phyloP scores from a whole-genome alignment of 768 basidiomycete genomes.

The Paxillus rubicundulus region DNA sequence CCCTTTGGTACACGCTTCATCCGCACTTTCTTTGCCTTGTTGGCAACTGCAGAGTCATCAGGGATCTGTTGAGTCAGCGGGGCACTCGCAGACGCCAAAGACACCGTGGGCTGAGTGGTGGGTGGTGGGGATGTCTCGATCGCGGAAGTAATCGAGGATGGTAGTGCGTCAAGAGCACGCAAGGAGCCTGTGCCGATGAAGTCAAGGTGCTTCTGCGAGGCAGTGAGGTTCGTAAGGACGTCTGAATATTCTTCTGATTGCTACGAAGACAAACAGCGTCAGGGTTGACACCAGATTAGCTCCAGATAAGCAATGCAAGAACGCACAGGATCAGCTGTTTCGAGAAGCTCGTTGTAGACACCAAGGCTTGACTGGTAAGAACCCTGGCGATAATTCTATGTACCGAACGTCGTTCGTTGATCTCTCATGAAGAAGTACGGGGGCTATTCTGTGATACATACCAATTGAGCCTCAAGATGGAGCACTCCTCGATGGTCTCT shows the following conservation, averaged over 20 bases:
- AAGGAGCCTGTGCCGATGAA: slow-evolving; percentile 75
- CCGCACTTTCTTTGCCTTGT: slow-evolving; percentile 51
- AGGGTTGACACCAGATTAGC: not conserved
- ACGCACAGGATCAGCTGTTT: slow-evolving; percentile 74
- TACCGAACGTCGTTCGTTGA: slow-evolving; percentile 13
- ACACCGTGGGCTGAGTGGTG: slow-evolving; percentile 34
- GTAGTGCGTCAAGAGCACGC: slow-evolving; percentile 59
- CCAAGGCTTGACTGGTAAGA: slow-evolving; percentile 71
- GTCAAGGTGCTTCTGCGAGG: slow-evolving; percentile 78
- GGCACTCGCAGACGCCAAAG: slow-evolving; percentile 26
- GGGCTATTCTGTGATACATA: slow-evolving; percentile 35
- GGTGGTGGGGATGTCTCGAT: slow-evolving; percentile 68
- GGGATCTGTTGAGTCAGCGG: slow-evolving; percentile 23
- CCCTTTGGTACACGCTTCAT: slow-evolving; percentile 69
- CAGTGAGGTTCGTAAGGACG: slow-evolving; percentile 80
- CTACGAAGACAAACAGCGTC: slow-evolving; percentile 37
- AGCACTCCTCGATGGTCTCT: slow-evolving; percentile 57
- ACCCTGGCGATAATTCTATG: slow-evolving; percentile 75
- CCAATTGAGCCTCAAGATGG: slow-evolving; percentile 88
- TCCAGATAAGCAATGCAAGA: slow-evolving; percentile 8
- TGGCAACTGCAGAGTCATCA: slow-evolving; percentile 35
- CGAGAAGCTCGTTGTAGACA: slow-evolving; percentile 78
- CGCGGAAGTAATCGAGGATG: slow-evolving; percentile 45
- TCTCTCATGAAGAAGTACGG: slow-evolving; percentile 19
- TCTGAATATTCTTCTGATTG: slow-evolving; percentile 86